Evolutionary conservation across 2,329 filamentous ascomycete genomes (phyloP).

Genomic region (Aspergillus sp.): DNA sequence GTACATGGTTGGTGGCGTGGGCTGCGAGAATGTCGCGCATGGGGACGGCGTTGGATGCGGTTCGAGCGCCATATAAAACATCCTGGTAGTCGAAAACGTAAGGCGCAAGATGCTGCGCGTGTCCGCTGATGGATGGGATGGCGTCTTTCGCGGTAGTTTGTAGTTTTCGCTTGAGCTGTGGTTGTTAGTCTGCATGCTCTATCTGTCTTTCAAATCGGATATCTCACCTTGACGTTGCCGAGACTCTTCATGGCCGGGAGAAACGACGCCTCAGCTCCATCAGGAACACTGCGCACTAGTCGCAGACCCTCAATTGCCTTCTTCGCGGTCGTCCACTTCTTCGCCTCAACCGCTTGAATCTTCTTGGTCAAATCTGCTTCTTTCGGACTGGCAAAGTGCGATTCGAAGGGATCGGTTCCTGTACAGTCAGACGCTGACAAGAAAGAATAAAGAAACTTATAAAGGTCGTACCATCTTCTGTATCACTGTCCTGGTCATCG

Average conservation of each 20-base stretch:
- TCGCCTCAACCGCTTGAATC: slow-evolving; percentile 45
- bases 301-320: slow-evolving; percentile 33
- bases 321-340: slow-evolving; percentile 49
- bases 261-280: slow-evolving; percentile 24
- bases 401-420: slow-evolving; percentile 70
- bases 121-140: slow-evolving; percentile 56
- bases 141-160: slow-evolving; percentile 53
- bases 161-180: slow-evolving; percentile 71
- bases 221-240: slow-evolving; percentile 34
- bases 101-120: slow-evolving; percentile 65
- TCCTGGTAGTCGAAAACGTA: slow-evolving; percentile 81
- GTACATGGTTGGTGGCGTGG: slow-evolving; percentile 86
- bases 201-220: neutral
- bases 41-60: slow-evolving; percentile 62
- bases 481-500: slow-evolving; percentile 30
- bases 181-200: slow-evolving; percentile 20
- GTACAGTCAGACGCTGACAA: slow-evolving; percentile 44
- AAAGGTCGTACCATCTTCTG: slow-evolving; percentile 41
- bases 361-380: slow-evolving; percentile 56
- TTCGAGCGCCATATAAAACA: slow-evolving; percentile 71
- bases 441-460: too few relatives aligned
- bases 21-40: slow-evolving; percentile 72
- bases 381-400: slow-evolving; percentile 71
- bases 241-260: slow-evolving; percentile 31
- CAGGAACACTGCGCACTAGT: slow-evolving; percentile 29